Evolutionary conservation across 2,329 filamentous ascomycete species (phyloP).

Genomic region (Calonectria henricotiae): DNA sequence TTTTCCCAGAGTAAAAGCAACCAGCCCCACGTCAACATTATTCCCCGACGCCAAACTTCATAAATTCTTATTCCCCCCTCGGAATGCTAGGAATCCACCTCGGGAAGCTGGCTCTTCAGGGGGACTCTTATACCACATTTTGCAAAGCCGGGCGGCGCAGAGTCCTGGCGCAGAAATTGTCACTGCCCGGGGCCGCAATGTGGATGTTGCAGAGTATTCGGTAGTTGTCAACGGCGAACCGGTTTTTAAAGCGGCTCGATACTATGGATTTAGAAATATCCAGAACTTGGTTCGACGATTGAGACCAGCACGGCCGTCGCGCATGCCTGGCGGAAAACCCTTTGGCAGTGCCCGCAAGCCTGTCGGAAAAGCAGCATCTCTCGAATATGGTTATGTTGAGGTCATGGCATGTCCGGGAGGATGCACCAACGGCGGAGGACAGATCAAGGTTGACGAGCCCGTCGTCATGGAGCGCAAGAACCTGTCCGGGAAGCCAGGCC

Average conservation of each 20-base stretch:
- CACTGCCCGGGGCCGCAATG: conserved; percentile 84
- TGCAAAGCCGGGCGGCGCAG: conserved; percentile 80
- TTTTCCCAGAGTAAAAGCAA: conserved; percentile 74
- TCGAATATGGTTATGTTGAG: conserved; percentile 93
- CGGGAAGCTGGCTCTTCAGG: conserved; percentile 84
- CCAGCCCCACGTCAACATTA: conserved; percentile 60
- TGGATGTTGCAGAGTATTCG: conserved; percentile 90
- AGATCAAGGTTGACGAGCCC: conserved; percentile 91
- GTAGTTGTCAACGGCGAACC: conserved; percentile 73
- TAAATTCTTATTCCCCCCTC: conserved; percentile 81
- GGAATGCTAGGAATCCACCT: conserved; percentile 62
- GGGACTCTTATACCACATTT: conserved; percentile 89
- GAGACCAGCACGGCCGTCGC: conserved; percentile 84
- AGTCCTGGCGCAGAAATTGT: conserved; percentile 82
- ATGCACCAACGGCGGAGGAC: conserved; percentile 97
- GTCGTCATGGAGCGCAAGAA: conserved; percentile 69
- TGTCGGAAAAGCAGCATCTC: conserved; percentile 64
- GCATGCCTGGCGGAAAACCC: conserved; percentile 83
- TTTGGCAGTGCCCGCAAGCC: conserved; percentile 71
- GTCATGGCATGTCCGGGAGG: conserved; percentile 99
- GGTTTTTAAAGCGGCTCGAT: conserved; percentile 87
- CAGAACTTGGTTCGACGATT: conserved; percentile 96
- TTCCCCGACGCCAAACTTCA: conserved; percentile 84
- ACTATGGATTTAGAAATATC: conserved; percentile 98
- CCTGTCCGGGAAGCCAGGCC: conserved; percentile 73